Percentiles rank a stretch among this genome's conserved stretches.
These are phyloP conservation scores for Cunninghamia lanceolata DNA, from an alignment of 75 land plant genomes.

Conservation along the genomic window DNA sequence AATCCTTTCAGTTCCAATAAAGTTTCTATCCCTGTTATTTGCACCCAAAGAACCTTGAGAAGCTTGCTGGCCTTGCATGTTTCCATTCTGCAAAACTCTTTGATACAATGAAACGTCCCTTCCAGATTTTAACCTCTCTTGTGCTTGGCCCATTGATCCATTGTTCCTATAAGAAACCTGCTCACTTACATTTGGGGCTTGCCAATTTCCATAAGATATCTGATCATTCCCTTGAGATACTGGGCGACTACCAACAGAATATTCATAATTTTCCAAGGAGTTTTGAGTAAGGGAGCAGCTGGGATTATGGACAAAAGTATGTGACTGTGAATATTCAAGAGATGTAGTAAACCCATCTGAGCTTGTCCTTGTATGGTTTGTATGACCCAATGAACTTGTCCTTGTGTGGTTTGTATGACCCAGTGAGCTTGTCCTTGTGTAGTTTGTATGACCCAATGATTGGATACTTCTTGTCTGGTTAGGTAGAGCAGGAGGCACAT, in stretches of 20 bases:
- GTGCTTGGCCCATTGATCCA: constrained; percentile 49
- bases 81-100: constrained; percentile 29
- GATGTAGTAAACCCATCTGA: constrained; percentile 68
- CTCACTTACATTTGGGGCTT: constrained; percentile 22
- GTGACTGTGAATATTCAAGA: constrained; percentile 59
- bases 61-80: constrained; percentile 16
- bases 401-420: constrained; percentile 18
- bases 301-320: constrained; percentile 75
- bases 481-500: constrained; percentile 13
- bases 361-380: constrained; percentile 24
- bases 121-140: constrained; percentile 71
- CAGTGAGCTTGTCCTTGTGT: constrained; percentile 34
- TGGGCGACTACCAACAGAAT: constrained; percentile 38
- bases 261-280: constrained; percentile 57
- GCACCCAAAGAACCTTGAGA: constrained; percentile 26
- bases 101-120: constrained; percentile 55
- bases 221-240: constrained; percentile 54
- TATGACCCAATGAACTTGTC: constrained; percentile 22
- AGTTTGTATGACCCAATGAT: constrained; percentile 22
- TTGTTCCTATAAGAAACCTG: constrained; percentile 45
- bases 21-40: constrained; percentile 11
- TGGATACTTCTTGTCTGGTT: constrained; percentile 19
- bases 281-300: constrained; percentile 79
- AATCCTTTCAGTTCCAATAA: constrained; percentile 17
- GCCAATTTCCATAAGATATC: constrained; percentile 66